Evolutionary conservation across 2,329 filamentous ascomycete genomes (phyloP).

Genomic region (Scytalidium lignicola): DNA sequence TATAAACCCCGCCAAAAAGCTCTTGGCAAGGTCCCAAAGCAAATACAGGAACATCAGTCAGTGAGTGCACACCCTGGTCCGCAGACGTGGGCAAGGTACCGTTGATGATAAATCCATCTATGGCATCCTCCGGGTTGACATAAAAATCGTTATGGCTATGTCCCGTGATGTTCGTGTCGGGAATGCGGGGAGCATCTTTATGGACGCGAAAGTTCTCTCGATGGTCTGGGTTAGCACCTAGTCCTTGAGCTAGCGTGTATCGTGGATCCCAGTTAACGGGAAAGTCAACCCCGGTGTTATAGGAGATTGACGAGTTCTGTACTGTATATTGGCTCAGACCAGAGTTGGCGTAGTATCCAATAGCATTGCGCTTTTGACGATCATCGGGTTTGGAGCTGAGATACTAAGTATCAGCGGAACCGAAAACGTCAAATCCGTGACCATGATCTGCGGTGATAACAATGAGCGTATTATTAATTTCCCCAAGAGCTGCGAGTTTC

Average conservation of each 20-base stretch:
- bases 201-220: conserved; percentile 72
- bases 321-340: conserved; percentile 72
- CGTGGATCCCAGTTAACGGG: conserved; percentile 80
- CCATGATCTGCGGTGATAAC: conserved; percentile 84
- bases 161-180: conserved; percentile 50
- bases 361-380: conserved; percentile 68
- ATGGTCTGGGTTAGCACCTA: conserved; percentile 67
- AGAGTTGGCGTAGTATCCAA: conserved; percentile 69
- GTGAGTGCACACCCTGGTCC: conserved; percentile 68
- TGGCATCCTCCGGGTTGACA: conserved; percentile 62
- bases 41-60: conserved; percentile 76
- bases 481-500: conserved; percentile 60
- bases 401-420: conserved; percentile 75
- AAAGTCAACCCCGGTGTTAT: conserved; percentile 71
- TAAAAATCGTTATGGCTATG: conserved; percentile 53
- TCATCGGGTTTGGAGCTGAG: conserved; percentile 58
- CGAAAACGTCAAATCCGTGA: conserved; percentile 84
- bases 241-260: conserved; percentile 71
- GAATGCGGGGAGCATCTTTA: conserved; percentile 56
- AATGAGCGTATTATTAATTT: conserved; percentile 71
- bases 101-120: conserved; percentile 66
- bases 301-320: conserved; percentile 51
- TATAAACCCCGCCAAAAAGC: conserved; percentile 66
- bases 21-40: conserved; percentile 76
- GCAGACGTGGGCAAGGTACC: conserved; percentile 36